A percentile compares a stretch with the other conserved stretches of the same genome.
Evolutionary conservation across 306 rosid species (phyloP).

Genomic region (Lathyrus sativus): DNA sequence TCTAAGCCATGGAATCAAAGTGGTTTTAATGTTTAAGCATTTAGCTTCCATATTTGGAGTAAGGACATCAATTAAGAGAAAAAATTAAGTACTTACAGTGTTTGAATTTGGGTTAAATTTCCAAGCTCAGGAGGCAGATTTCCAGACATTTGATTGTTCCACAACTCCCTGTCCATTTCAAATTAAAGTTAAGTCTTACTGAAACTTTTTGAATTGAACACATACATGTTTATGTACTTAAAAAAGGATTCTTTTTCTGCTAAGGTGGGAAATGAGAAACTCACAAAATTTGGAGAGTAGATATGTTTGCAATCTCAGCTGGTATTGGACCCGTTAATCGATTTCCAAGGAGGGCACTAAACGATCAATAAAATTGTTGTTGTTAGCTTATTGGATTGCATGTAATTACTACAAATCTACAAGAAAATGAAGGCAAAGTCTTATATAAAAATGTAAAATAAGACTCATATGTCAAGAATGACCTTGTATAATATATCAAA

Average conservation of each 20-base stretch:
- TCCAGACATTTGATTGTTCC: constrained; percentile 61
- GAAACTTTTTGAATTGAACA: not conserved
- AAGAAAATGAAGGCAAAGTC: not conserved
- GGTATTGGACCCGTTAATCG: constrained; percentile 70
- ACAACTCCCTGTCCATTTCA: constrained; percentile 48
- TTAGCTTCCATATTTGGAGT: not conserved
- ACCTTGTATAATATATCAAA: not conserved
- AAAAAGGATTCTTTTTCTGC: not conserved
- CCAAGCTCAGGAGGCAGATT: constrained; percentile 69
- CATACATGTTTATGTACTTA: not conserved
- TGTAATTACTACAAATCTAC: not conserved
- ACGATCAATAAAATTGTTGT: constrained; percentile 3
- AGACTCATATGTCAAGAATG: not conserved
- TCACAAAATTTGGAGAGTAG: constrained; percentile 68
- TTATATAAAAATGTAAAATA: not conserved
- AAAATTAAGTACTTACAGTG: constrained; percentile 49
- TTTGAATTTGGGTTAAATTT: constrained; percentile 46
- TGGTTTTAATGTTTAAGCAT: not conserved
- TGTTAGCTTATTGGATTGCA: constrained; percentile 7
- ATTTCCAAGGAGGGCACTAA: constrained; percentile 65
- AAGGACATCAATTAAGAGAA: constrained; percentile 1
- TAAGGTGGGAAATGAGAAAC: constrained; percentile 33
- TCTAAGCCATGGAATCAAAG: not conserved
- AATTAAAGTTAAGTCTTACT: constrained; percentile 7
- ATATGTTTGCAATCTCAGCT: constrained; percentile 61